These are phyloP conservation scores for Quercus tomentella DNA, from an alignment of 331 rosid species.

Conservation along the genomic window DNA sequence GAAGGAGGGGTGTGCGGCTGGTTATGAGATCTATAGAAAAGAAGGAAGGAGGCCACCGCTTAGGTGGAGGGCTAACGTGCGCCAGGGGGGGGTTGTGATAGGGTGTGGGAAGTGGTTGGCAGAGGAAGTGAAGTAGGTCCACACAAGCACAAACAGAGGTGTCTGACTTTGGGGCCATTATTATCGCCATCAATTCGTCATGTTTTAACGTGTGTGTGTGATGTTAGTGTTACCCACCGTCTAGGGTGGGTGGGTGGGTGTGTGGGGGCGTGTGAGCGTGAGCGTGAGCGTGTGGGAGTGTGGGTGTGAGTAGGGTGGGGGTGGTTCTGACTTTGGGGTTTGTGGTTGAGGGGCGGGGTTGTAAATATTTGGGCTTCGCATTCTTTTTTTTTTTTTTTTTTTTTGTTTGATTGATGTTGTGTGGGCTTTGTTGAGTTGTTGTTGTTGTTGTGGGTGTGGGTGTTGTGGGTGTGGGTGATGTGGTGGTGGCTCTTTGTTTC, in stretches of 20 bases:
- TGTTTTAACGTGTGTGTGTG: not conserved
- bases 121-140: slow-evolving; percentile 17
- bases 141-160: not conserved
- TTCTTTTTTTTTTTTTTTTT: not conserved
- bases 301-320: not conserved
- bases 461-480: too few species aligned
- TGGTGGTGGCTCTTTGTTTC: too few species aligned
- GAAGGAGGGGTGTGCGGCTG: slow-evolving; percentile 64
- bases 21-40: slow-evolving; percentile 42
- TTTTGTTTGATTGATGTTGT: too few species aligned
- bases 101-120: slow-evolving; percentile 1
- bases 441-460: too few species aligned
- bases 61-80: slow-evolving; percentile 66
- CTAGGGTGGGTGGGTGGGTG: not conserved
- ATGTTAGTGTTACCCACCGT: not conserved
- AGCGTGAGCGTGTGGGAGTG: too few species aligned
- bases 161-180: slow-evolving; percentile 36
- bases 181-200: not conserved
- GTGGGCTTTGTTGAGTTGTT: too few species aligned
- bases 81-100: slow-evolving; percentile 36
- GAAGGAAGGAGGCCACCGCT: slow-evolving; percentile 70
- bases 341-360: too few species aligned
- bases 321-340: not conserved
- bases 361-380: not conserved
- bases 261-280: not conserved